Conservation (phyloP, 257 asterid species). For the Cordia subcordata region DNA sequence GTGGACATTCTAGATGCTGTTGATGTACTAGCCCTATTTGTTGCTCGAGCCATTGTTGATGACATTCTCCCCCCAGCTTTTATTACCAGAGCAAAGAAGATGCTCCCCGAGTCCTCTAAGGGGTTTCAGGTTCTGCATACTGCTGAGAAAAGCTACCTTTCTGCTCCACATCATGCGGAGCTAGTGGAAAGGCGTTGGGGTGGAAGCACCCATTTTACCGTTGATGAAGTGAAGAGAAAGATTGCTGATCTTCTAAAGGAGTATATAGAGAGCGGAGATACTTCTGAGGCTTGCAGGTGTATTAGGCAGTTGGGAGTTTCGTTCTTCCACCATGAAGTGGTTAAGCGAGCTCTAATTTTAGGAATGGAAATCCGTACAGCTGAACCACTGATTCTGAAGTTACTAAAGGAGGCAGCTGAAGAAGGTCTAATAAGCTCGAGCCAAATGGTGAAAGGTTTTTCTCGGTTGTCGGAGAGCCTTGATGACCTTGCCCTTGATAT, state of each 20-base stretch:
- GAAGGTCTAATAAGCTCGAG: slow-evolving; percentile 96
- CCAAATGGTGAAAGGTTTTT: slow-evolving; percentile 85
- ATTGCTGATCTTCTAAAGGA: slow-evolving; percentile 82
- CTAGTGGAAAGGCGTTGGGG: slow-evolving; percentile 97
- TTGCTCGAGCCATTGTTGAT: slow-evolving; percentile 94
- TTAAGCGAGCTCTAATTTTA: slow-evolving; percentile 75
- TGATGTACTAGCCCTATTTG: slow-evolving; percentile 75
- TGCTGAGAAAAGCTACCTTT: slow-evolving; percentile 89
- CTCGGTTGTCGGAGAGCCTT: slow-evolving; percentile 75
- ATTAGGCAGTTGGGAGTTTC: slow-evolving; percentile 85
- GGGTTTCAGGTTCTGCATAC: slow-evolving; percentile 76
- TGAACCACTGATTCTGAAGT: slow-evolving; percentile 54
- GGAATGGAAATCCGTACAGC: slow-evolving; percentile 82
- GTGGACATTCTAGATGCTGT: slow-evolving; percentile 95
- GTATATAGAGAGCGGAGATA: slow-evolving; percentile 83
- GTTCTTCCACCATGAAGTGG: slow-evolving; percentile 97
- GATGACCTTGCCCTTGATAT: slow-evolving; percentile 98
- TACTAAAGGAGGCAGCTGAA: slow-evolving; percentile 82
- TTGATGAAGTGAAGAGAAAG: slow-evolving; percentile 87
- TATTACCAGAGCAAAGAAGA: slow-evolving; percentile 66
- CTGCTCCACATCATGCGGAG: slow-evolving; percentile 99
- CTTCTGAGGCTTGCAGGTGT: slow-evolving; percentile 92
- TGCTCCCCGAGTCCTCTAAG: slow-evolving; percentile 68
- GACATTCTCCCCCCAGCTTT: slow-evolving; percentile 95
- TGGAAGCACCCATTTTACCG: slow-evolving; percentile 93